Conservation (phyloP, 2,329 filamentous ascomycete genomes). For the Hymenoscyphus repandus region DNA sequence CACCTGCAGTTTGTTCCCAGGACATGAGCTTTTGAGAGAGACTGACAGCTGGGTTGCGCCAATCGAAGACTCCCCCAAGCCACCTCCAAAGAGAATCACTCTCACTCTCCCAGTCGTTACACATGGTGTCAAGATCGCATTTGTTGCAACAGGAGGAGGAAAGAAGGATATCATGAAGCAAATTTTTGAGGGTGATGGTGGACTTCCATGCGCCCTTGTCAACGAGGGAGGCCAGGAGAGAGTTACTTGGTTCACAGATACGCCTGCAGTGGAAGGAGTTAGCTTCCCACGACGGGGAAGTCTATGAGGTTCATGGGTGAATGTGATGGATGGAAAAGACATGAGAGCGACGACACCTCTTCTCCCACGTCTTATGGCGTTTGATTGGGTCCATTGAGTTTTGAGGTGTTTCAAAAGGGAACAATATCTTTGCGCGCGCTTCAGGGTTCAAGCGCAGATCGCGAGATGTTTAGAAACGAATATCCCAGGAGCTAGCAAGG, state of each 20-base stretch:
- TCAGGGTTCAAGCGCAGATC: no score
- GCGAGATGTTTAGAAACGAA: no score
- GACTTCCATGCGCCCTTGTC: constrained; percentile 79
- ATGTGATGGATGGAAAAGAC: no score
- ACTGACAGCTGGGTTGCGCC: constrained; percentile 85
- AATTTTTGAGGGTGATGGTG: constrained; percentile 75
- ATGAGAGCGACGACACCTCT: no score
- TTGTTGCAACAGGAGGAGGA: constrained; percentile 80
- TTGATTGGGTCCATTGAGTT: no score
- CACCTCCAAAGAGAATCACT: constrained; percentile 84
- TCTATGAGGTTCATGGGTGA: no score
- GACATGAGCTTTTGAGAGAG: constrained; percentile 81
- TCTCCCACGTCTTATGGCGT: no score
- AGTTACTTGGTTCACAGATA: constrained; percentile 93
- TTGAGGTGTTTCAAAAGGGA: no score
- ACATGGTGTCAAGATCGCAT: constrained; percentile 80
- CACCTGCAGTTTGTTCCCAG: constrained; percentile 94
- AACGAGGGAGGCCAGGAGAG: constrained; percentile 80
- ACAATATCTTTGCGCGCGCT: no score
- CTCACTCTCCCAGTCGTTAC: constrained; percentile 86
- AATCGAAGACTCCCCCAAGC: constrained; percentile 92
- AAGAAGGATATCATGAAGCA: constrained; percentile 91
- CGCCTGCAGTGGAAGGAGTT: constrained; percentile 79
- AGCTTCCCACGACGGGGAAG: constrained; percentile 71
- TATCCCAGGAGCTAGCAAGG: no score